Conservation (phyloP, 306 rosid genomes). For the Fagus sylvatica region DNA sequence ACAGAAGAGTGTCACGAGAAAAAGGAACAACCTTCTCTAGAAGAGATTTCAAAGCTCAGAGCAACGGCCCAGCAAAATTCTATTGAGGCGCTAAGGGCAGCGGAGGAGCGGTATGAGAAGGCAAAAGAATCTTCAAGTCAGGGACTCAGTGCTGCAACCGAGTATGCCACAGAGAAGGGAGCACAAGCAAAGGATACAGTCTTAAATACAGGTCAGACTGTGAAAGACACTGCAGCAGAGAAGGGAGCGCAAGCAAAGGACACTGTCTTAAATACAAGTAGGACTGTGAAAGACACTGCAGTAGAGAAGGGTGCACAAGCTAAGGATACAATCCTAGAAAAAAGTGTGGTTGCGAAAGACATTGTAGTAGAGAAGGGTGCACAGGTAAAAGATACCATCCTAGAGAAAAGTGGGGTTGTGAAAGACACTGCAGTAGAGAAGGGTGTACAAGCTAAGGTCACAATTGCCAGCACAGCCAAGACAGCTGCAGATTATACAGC, state of each 20-base stretch:
- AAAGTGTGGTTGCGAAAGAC: background rate
- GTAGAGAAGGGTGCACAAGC: slow-evolving; percentile 40
- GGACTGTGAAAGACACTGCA: slow-evolving; percentile 16
- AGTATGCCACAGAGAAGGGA: slow-evolving; percentile 24
- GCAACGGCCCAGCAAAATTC: slow-evolving; percentile 46
- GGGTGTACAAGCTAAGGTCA: slow-evolving; percentile 44
- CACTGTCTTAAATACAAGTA: slow-evolving; percentile 1
- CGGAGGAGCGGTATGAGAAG: slow-evolving; percentile 44
- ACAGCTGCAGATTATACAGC: slow-evolving; percentile 38
- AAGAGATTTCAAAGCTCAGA: slow-evolving; percentile 43
- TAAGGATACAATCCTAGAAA: slow-evolving; percentile 35
- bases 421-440: slow-evolving; percentile 31
- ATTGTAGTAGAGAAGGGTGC: slow-evolving; percentile 28
- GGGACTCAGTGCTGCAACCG: slow-evolving; percentile 25
- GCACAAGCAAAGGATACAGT: slow-evolving; percentile 21
- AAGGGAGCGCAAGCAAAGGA: slow-evolving; percentile 28
- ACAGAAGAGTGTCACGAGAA: background rate
- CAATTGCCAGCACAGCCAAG: slow-evolving; percentile 30
- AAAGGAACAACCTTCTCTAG: slow-evolving; percentile 28
- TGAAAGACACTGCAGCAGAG: slow-evolving; percentile 14
- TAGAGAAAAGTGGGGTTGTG: slow-evolving; percentile 11
- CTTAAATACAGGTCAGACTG: too few species aligned
- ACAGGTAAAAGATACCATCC: slow-evolving; percentile 19
- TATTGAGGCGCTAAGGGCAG: slow-evolving; percentile 36
- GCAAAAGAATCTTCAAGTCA: slow-evolving; percentile 40